These are phyloP conservation scores for Mitragyna speciosa DNA, from an alignment of 257 asterid species.

Conservation along the genomic window DNA sequence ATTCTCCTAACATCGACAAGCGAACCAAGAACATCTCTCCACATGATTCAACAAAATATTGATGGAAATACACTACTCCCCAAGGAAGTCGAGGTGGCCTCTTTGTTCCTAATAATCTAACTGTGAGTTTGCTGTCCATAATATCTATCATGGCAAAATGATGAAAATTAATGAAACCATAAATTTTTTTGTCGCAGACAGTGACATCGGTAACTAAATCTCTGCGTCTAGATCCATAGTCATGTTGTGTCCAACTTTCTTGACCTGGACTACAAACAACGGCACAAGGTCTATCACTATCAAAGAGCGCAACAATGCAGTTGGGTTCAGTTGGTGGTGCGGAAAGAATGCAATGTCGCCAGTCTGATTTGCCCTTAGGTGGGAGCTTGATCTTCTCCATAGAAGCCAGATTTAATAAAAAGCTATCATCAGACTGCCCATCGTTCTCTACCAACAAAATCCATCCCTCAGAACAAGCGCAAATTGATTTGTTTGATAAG, in stretches of 20 bases:
- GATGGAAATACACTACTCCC: too few species aligned
- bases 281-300: not conserved
- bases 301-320: not conserved
- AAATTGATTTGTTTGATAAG: not conserved
- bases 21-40: not conserved
- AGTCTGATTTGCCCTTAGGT: too few species aligned
- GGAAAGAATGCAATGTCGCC: not conserved
- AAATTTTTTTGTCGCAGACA: not conserved
- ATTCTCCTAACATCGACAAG: too few species aligned
- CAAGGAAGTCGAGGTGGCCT: too few species aligned
- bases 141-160: not conserved
- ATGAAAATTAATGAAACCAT: not conserved
- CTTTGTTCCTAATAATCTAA: not conserved
- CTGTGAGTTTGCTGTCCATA: not conserved
- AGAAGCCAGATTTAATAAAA: not conserved
- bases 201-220: too few species aligned
- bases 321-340: not conserved
- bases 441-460: not conserved
- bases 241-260: not conserved
- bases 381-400: not conserved
- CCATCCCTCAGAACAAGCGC: not conserved
- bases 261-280: not conserved
- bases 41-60: not conserved
- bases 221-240: too few species aligned
- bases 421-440: not conserved